A percentile compares a stretch with the other conserved stretches of the same genome.
Evolutionary conservation across 2,329 filamentous ascomycete genomes (phyloP).

Genomic region (Alternaria rosae): DNA sequence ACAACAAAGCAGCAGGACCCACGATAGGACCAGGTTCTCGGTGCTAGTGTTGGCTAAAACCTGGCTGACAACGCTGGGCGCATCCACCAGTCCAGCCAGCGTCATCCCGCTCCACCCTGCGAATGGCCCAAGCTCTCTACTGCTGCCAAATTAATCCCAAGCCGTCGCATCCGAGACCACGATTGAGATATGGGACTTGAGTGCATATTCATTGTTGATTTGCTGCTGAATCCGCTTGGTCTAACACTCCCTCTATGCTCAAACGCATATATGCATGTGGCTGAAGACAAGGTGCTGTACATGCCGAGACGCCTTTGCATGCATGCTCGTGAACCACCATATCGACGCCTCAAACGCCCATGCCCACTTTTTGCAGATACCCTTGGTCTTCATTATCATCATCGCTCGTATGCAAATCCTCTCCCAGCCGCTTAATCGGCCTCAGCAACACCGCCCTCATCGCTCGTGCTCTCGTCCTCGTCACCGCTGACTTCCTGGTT

Average conservation of each 20-base stretch:
- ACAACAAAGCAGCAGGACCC: conserved; percentile 9
- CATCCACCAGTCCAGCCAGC: conserved; percentile 13
- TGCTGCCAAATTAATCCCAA: conserved; percentile 4
- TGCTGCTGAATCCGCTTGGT: not conserved
- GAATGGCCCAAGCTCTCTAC: conserved; percentile 20
- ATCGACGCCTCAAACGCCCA: conserved; percentile 37
- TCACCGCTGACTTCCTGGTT: conserved; percentile 98
- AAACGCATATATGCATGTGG: conserved; percentile 1
- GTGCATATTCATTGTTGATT: conserved; percentile 3
- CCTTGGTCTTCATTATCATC: conserved; percentile 21
- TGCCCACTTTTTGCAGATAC: conserved; percentile 36
- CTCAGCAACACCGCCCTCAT: conserved; percentile 70
- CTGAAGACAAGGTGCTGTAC: conserved; percentile 12
- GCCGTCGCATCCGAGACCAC: not conserved
- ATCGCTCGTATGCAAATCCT: conserved; percentile 18
- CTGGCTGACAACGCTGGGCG: conserved; percentile 17
- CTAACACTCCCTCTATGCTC: not conserved
- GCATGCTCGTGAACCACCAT: conserved; percentile 25
- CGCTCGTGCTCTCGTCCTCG: conserved; percentile 93
- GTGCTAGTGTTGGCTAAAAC: conserved; percentile 19
- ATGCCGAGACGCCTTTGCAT: conserved; percentile 26
- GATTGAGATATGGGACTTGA: not conserved
- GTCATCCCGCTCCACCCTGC: conserved; percentile 23
- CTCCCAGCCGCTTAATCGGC: conserved; percentile 37
- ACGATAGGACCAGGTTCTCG: conserved; percentile 3